A percentile compares a stretch with the other conserved stretches of the same genome.
Conservation (phyloP, 2,329 filamentous ascomycete genomes). For the Aspergillus sp. region DNA sequence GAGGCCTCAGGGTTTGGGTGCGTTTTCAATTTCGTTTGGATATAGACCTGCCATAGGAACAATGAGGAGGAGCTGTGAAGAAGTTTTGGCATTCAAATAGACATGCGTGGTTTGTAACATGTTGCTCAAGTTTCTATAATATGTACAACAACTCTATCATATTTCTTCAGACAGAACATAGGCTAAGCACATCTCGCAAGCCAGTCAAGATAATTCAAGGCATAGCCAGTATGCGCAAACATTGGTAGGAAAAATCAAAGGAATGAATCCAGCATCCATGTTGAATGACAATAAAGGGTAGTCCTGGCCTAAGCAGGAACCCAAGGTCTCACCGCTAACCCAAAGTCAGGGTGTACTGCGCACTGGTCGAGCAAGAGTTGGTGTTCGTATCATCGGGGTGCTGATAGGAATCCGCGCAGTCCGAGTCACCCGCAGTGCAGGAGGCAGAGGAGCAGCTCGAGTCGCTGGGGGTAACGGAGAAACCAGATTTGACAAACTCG, state of each 20-base stretch:
- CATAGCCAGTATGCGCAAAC: no score
- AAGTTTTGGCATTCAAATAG: no score
- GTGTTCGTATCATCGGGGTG: slow-evolving; percentile 28
- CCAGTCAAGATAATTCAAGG: no score
- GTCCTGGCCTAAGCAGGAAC: neutral
- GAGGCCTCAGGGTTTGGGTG: no score
- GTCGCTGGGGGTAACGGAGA: slow-evolving; percentile 25
- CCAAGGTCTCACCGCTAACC: slow-evolving; percentile 12
- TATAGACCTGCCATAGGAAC: no score
- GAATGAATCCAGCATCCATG: neutral
- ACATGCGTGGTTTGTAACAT: no score
- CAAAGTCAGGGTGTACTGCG: slow-evolving; percentile 39
- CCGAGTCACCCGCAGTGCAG: slow-evolving; percentile 24
- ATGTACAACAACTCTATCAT: no score
- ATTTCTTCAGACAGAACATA: no score
- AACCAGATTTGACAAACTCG: slow-evolving; percentile 22
- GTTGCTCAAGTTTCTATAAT: no score
- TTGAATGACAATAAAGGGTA: neutral
- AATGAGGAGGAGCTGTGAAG: no score
- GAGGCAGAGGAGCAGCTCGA: slow-evolving; percentile 20
- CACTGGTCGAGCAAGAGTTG: slow-evolving; percentile 19
- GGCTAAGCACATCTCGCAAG: no score
- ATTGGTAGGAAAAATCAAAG: neutral
- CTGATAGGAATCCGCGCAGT: slow-evolving; percentile 29
- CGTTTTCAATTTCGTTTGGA: no score